These are phyloP conservation scores for Tricholoma saponaceum DNA, from an alignment of 768 basidiomycete species.

Conservation along the genomic window DNA sequence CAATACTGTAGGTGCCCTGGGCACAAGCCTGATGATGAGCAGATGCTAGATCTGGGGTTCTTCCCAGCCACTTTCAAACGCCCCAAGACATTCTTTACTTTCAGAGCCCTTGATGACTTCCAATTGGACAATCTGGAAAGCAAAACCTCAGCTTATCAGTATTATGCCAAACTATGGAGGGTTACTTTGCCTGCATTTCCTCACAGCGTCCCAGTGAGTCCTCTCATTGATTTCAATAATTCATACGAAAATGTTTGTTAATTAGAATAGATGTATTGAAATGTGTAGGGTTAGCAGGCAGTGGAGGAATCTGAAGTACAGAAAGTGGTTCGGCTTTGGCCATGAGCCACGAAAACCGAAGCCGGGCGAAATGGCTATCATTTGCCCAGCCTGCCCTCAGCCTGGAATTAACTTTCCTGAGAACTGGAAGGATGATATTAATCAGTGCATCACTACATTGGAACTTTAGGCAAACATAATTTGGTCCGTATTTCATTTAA, in stretches of 20 bases:
- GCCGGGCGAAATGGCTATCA: neutral
- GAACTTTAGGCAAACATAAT: neutral
- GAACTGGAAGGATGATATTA: neutral
- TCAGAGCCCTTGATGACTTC: neutral
- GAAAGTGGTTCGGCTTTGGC: neutral
- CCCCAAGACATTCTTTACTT: neutral
- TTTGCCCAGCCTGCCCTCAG: neutral
- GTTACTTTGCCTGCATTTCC: neutral
- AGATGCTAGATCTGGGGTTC: neutral
- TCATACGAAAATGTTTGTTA: too few species aligned
- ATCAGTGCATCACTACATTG: neutral
- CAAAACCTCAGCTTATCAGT: neutral
- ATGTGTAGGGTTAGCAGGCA: neutral
- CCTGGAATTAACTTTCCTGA: neutral
- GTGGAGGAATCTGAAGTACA: neutral
- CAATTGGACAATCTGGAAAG: neutral
- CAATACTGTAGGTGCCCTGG: neutral
- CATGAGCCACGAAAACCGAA: neutral
- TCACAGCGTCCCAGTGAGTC: neutral
- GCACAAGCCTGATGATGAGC: neutral
- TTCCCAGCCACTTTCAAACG: neutral
- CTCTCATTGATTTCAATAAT: neutral
- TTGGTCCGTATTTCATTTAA: neutral
- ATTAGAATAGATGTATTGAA: neutral
- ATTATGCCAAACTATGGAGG: neutral